A percentile compares a stretch with the other conserved stretches of the same genome.
These are phyloP conservation scores for Neurospora cerealis DNA, from an alignment of 495 filamentous ascomycete genomes.

Conservation along the genomic window DNA sequence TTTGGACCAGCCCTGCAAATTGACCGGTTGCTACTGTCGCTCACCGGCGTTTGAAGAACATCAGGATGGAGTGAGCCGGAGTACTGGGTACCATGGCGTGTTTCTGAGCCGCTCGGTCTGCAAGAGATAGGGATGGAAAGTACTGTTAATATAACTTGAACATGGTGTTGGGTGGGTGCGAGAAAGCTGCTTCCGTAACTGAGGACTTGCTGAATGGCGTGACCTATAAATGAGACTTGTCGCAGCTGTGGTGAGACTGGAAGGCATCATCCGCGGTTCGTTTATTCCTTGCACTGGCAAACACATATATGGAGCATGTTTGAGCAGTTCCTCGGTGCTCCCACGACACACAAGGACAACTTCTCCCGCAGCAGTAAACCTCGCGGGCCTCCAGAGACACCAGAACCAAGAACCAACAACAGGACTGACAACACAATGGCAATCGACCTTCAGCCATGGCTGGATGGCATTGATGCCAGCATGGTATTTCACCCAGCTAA, in stretches of 20 bases:
- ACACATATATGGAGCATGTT: not conserved
- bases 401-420: not conserved
- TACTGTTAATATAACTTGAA: not conserved
- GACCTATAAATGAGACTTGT: not conserved
- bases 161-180: not conserved
- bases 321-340: not conserved
- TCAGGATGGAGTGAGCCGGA: not conserved
- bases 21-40: not conserved
- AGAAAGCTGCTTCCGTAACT: not conserved
- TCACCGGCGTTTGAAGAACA: not conserved
- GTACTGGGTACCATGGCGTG: not conserved
- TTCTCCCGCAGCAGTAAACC: not conserved
- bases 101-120: not conserved
- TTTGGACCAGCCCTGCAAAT: not conserved
- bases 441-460: conserved; percentile 1
- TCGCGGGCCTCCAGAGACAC: not conserved
- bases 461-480: conserved; percentile 17
- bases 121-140: not conserved
- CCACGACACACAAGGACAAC: not conserved
- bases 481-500: conserved; percentile 27
- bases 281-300: not conserved
- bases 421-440: not conserved
- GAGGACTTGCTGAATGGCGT: not conserved
- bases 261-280: not conserved
- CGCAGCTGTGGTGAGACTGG: not conserved